Percentiles rank a stretch among this genome's conserved stretches.
Conservation (phyloP, 768 basidiomycete species). For the Agrocybe praecox region DNA sequence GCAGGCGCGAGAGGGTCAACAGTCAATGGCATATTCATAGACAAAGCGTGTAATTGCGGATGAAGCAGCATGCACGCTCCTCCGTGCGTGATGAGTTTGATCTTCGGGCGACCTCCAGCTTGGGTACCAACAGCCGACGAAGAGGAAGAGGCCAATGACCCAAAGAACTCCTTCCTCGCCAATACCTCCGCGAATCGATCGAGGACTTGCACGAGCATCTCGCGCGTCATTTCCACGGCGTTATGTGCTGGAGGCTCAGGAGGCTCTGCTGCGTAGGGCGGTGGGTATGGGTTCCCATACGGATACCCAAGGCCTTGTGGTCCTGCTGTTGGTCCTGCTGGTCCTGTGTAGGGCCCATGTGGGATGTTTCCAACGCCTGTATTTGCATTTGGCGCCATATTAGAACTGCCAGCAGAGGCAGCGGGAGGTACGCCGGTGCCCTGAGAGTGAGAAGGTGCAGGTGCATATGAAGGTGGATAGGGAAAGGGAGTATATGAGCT, state of each 20-base stretch:
- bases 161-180: constrained; percentile 37
- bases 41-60: constrained; percentile 35
- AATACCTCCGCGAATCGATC: constrained; percentile 52
- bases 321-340: too few relatives aligned
- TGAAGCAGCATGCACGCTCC: constrained; percentile 79
- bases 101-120: constrained; percentile 9
- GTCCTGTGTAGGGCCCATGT: too few relatives aligned
- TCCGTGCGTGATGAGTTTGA: constrained; percentile 70
- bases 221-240: constrained; percentile 38
- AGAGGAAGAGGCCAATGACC: not conserved
- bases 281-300: not conserved
- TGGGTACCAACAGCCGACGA: not conserved
- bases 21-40: constrained; percentile 3
- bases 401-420: too few relatives aligned
- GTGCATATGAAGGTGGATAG: too few relatives aligned
- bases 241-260: constrained; percentile 28
- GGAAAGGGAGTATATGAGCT: too few relatives aligned
- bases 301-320: too few relatives aligned
- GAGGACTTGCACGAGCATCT: constrained; percentile 48
- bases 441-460: not conserved
- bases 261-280: not conserved
- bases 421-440: too few relatives aligned
- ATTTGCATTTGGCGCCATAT: too few relatives aligned
- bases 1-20: not conserved
- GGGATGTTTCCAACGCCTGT: too few relatives aligned